Base-by-base conservation (phyloP, 768 basidiomycete genomes). In the Podaxis rugospora region DNA sequence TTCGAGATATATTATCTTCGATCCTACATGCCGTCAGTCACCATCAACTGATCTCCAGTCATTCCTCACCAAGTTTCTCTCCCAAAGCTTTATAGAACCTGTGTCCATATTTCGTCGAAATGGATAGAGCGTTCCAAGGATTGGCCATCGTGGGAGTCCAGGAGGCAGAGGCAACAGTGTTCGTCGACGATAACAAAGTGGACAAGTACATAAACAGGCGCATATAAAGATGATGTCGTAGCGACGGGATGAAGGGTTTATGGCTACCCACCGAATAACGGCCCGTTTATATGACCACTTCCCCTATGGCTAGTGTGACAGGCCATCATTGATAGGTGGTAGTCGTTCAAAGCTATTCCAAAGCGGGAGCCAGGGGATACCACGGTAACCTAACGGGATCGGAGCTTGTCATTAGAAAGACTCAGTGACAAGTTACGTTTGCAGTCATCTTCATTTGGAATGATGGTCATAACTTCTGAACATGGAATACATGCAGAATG, bases 1-100 rank as follows among this genome's bases (percentile, higher is more conserved):
- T 36, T 70, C 66, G 6, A 74, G 62, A 40, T 72, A 71, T 11
- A 70, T 66, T 3, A 65, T 47, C 32, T 61, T 61, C 4, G 42
- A 47, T 21, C 53, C 59, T 61, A 10, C 7, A 23, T 23, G 11
- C 11, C 11, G 13, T 49, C 13, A 27, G 9, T 2, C 21, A 25
- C 5, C 4, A 23, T 25, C 9, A 6, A 13, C 10, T 10, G 14
- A 49, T 7, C 9, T 9, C 47, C 13, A 2, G 23, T 4, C 14
- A 28, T 2, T 54, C 36, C 62, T 11, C 25, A 65, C 64, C 64
- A 23, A 62, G 59, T 44, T 36, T 50, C 23, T 59, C 39, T 14
- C 54, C 61, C 61, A 61, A 55, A 11, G 52, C 52, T 16, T 61
- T 58, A 27, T 62, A 55, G 21, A 47, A 37, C 36, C 53, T 42